These are phyloP conservation scores for Blastocystis sp. DNA, from an alignment of 352 stramenopile species.

Conservation along the genomic window DNA sequence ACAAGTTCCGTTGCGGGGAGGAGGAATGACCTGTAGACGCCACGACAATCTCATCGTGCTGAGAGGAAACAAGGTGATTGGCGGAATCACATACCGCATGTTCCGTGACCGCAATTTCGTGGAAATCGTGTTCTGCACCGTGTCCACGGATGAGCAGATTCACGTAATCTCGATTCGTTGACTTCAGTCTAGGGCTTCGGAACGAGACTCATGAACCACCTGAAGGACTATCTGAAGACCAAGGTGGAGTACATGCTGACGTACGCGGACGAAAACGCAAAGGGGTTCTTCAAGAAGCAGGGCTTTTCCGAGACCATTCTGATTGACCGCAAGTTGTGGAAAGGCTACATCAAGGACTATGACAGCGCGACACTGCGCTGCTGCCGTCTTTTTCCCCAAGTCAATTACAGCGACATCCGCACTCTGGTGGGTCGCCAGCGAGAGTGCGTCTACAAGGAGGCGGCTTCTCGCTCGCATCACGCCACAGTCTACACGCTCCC, in stretches of 20 bases:
- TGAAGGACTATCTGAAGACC: slow-evolving; percentile 94
- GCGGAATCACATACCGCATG: slow-evolving; percentile 94
- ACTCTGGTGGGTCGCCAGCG: slow-evolving; percentile 91
- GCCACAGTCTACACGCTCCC: slow-evolving; percentile 43
- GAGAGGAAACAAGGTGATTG: slow-evolving; percentile 90
- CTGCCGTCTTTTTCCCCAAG: slow-evolving; percentile 95
- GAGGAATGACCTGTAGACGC: slow-evolving; percentile 62
- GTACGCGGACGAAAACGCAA: slow-evolving; percentile 74
- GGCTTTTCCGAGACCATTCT: slow-evolving; percentile 79
- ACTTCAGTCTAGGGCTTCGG: slow-evolving; percentile 87
- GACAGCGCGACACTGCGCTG: slow-evolving; percentile 98
- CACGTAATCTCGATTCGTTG: background rate
- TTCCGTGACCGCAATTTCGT: slow-evolving; percentile 92
- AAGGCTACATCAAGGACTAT: slow-evolving; percentile 99
- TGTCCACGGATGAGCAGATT: slow-evolving; percentile 90
- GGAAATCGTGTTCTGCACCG: slow-evolving; percentile 99
- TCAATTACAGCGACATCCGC: slow-evolving; percentile 93
- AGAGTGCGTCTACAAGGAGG: slow-evolving; percentile 79
- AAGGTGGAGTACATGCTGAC: slow-evolving; percentile 66
- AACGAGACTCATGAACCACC: slow-evolving; percentile 97
- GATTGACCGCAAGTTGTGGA: slow-evolving; percentile 87
- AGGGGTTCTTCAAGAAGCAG: slow-evolving; percentile 75
- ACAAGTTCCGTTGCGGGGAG: slow-evolving; percentile 81
- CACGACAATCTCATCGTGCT: slow-evolving; percentile 90
- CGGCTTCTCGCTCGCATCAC: slow-evolving; percentile 20